Base-by-base conservation (phyloP, 208 protist genomes). In the Trypanosoma congolense region DNA sequence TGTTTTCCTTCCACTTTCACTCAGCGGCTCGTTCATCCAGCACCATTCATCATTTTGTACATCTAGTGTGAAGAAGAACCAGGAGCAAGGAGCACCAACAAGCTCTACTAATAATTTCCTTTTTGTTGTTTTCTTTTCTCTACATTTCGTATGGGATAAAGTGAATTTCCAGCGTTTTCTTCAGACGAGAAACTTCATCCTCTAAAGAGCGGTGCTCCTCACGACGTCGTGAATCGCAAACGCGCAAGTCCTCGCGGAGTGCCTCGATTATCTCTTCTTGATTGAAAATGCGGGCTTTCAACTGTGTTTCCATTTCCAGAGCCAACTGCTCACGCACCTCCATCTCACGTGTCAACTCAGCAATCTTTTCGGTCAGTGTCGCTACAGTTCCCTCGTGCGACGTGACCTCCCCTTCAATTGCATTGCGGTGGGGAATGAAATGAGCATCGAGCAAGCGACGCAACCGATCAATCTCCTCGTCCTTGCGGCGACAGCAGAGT, bases 81-180 rank as follows among this genome's bases (percentile, higher is more conserved):
- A 12, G 33, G 12, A 38, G n/a, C n/a, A n/a, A n/a, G n/a, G n/a
- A n/a, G n/a, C n/a, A n/a, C n/a, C n/a, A n/a, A n/a, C n/a, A n/a
- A n/a, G n/a, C n/a, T n/a, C n/a, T n/a, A n/a, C n/a, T n/a, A n/a
- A n/a, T n/a, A n/a, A n/a, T n/a, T n/a, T n/a, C n/a, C n/a, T n/a
- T n/a, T n/a, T n/a, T n/a, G n/a, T n/a, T n/a, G n/a, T n/a, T n/a
- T n/a, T n/a, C n/a, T 38, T 38, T 12, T 38, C 9, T 38, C 45
- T 80, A 80, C 52, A 74, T 65, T 36, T 62, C 31, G 35, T 70
- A 71, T 29, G 83, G 50, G 28, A 90, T 74, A 56, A 70, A 75
- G 56, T 90, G 78, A 44, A 88, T 65, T 18, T 93, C 87, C 4
- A 93, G 70, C 5, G 80, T 87, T 42, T 84, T 81, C 48, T 73